A percentile compares a stretch with the other conserved stretches of the same genome.
Conservation (phyloP, 2,329 filamentous ascomycete species). For the Curvularia hawaiiensis region DNA sequence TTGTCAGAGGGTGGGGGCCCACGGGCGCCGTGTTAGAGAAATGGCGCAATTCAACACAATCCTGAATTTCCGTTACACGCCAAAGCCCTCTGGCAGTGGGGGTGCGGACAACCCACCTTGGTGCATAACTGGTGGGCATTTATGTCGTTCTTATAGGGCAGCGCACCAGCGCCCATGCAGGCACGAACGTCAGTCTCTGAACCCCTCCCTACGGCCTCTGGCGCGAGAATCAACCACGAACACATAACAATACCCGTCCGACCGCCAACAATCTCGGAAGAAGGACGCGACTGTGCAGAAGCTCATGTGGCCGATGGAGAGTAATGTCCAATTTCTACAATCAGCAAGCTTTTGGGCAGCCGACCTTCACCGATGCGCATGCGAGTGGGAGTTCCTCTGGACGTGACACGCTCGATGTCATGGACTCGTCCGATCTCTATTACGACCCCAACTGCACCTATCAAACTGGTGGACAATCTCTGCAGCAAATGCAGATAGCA, state of each 20-base stretch:
- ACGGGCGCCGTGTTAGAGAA: conserved; percentile 15
- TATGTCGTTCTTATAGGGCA: conserved; percentile 37
- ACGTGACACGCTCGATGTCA: conserved; percentile 42
- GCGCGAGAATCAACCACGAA: conserved; percentile 24
- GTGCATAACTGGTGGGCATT: conserved; percentile 27
- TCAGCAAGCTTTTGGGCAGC: conserved; percentile 43
- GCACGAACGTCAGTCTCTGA: conserved; percentile 27
- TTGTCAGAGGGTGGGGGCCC: conserved; percentile 32
- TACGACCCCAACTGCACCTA: conserved; percentile 34
- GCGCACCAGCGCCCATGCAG: conserved; percentile 31
- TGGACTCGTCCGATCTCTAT: conserved; percentile 37
- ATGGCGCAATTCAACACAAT: conserved; percentile 33
- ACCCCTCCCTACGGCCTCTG: conserved; percentile 22
- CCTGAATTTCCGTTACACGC: conserved; percentile 17
- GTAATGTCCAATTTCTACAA: conserved; percentile 43
- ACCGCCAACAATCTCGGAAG: conserved; percentile 6
- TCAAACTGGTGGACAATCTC: conserved; percentile 22
- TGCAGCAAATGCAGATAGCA: conserved; percentile 21
- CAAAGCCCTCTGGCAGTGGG: conserved; percentile 25
- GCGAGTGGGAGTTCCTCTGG: conserved; percentile 49
- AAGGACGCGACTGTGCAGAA: conserved; percentile 14
- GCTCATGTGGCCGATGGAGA: conserved; percentile 43
- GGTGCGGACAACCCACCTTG: conserved; percentile 22
- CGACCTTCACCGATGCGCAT: conserved; percentile 45
- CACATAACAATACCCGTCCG: conserved; percentile 14